A percentile compares a stretch with the other conserved stretches of the same genome.
phyloP scores from a whole-genome alignment of 495 filamentous ascomycete genomes.

The Xylaria sp. region DNA sequence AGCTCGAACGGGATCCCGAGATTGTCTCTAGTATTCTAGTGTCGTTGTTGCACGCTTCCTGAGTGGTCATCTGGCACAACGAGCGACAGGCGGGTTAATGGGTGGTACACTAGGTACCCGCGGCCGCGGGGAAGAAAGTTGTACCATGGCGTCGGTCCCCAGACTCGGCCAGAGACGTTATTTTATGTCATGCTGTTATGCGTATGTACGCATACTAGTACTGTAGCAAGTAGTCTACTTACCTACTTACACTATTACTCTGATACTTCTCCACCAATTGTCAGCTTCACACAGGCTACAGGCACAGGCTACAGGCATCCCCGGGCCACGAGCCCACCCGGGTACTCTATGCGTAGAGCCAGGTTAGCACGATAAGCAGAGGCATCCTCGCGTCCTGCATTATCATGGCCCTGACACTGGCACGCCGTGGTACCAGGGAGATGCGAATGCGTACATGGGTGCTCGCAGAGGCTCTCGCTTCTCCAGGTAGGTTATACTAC shows the following conservation, averaged over 20 bases:
- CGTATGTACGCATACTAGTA: too few relatives aligned
- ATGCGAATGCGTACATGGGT: conserved; percentile 3
- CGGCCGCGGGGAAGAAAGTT: conserved; percentile 17
- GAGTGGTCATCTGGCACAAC: conserved; percentile 11
- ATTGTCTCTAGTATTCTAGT: conserved; percentile 11
- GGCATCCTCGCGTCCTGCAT: conserved; percentile 20
- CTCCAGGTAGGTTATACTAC: too few relatives aligned
- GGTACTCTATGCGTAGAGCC: conserved; percentile 5
- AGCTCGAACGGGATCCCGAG: conserved; percentile 5
- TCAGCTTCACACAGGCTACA: conserved; percentile 14
- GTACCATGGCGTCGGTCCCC: conserved; percentile 17
- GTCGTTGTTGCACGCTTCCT: background rate
- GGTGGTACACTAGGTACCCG: too few relatives aligned
- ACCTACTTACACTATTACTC: too few relatives aligned
- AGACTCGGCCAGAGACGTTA: too few relatives aligned
- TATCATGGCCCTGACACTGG: background rate
- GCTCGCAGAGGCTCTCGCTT: conserved; percentile 7
- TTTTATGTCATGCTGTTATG: too few relatives aligned
- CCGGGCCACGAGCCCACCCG: conserved; percentile 9
- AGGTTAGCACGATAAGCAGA: conserved; percentile 19
- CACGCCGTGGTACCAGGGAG: background rate
- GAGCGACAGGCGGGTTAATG: conserved; percentile 2
- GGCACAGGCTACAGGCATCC: conserved; percentile 11
- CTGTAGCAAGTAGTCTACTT: too few relatives aligned
- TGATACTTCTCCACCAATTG: conserved; percentile 16